A percentile compares a stretch with the other conserved stretches of the same genome.
These are phyloP conservation scores for Daldinia eschscholtzii DNA, from an alignment of 2,329 filamentous ascomycete species.

Conservation along the genomic window DNA sequence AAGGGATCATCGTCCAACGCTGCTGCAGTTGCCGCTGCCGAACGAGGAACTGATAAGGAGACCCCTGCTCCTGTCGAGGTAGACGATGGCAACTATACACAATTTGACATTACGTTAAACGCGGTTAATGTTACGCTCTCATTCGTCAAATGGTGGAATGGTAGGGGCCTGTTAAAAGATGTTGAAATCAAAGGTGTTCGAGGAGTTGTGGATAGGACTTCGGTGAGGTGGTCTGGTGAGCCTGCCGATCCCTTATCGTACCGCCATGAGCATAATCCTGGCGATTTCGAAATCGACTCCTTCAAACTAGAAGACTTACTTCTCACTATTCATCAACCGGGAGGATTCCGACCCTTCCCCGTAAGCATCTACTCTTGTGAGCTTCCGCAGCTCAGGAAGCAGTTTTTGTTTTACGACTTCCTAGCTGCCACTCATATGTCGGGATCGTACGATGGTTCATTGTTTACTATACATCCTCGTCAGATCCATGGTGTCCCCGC, in stretches of 20 bases:
- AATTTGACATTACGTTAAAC: slow-evolving; percentile 95
- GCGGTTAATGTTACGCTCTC: slow-evolving; percentile 97
- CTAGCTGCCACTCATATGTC: slow-evolving; percentile 96
- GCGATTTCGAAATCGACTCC: slow-evolving; percentile 96
- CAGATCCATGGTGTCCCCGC: slow-evolving; percentile 86
- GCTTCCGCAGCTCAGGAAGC: slow-evolving; percentile 90
- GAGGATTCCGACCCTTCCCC: slow-evolving; percentile 91
- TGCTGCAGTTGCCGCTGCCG: slow-evolving; percentile 85
- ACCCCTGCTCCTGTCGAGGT: slow-evolving; percentile 61
- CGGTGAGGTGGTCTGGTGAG: slow-evolving; percentile 77
- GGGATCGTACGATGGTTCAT: slow-evolving; percentile 91
- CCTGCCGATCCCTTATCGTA: slow-evolving; percentile 86
- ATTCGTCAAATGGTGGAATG: slow-evolving; percentile 99
- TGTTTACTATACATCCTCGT: slow-evolving; percentile 96
- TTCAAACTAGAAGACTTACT: slow-evolving; percentile 97
- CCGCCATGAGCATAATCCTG: slow-evolving; percentile 86
- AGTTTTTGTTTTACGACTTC: slow-evolving; percentile 98
- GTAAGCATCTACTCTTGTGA: slow-evolving; percentile 97
- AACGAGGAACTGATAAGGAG: slow-evolving; percentile 66
- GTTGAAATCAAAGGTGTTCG: slow-evolving; percentile 95
- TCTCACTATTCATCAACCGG: slow-evolving; percentile 90
- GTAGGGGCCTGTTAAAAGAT: slow-evolving; percentile 89
- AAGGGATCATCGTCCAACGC: slow-evolving; percentile 90
- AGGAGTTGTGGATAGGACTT: slow-evolving; percentile 91
- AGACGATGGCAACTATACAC: slow-evolving; percentile 96